Evolutionary conservation across 306 rosid species (phyloP).

Genomic region (Nissolia schottii): DNA sequence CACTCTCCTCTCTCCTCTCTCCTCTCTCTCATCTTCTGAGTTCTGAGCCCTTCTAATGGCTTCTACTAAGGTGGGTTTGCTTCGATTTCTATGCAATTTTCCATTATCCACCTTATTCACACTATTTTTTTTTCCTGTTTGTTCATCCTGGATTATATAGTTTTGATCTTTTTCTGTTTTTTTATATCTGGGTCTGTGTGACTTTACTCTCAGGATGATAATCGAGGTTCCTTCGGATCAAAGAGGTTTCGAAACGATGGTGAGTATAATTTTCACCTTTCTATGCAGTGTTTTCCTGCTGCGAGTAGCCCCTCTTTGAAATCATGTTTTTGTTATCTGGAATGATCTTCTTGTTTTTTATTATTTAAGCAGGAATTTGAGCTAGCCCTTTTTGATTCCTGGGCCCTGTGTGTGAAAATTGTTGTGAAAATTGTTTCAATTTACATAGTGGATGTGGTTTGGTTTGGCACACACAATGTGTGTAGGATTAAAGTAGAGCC

Average conservation of each 20-base stretch:
- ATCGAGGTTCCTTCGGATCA: slow-evolving; percentile 38
- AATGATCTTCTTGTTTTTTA: neutral
- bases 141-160: neutral
- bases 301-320: neutral
- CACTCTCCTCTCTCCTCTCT: neutral
- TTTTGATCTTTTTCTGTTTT: neutral
- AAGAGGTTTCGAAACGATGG: slow-evolving; percentile 43
- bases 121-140: neutral
- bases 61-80: slow-evolving; percentile 30
- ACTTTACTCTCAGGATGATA: slow-evolving; percentile 27
- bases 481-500: neutral
- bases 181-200: neutral
- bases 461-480: neutral
- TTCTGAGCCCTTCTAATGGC: slow-evolving; percentile 25
- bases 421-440: neutral
- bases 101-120: neutral
- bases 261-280: neutral
- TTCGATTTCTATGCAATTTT: neutral
- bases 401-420: neutral
- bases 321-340: neutral
- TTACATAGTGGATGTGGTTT: neutral
- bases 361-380: neutral
- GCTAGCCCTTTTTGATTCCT: neutral
- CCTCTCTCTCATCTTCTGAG: neutral
- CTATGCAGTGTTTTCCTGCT: neutral